Percentiles rank a stretch among this genome's conserved stretches.
These are phyloP conservation scores for Emergomyces africanus DNA, from an alignment of 2,329 filamentous ascomycete genomes.

Conservation along the genomic window DNA sequence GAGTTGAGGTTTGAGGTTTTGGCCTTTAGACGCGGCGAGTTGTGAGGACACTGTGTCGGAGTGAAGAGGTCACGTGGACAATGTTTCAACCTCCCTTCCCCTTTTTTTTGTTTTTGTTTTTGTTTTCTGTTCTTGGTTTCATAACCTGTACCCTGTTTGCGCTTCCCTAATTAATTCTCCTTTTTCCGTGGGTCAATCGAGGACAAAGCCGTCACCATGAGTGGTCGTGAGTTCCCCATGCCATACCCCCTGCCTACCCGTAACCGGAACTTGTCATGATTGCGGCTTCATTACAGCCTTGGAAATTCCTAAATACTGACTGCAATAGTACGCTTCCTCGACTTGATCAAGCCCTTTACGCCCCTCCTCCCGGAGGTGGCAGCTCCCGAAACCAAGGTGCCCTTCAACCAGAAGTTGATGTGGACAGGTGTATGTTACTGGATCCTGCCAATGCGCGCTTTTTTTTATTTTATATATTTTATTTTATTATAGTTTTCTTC, in stretches of 20 bases:
- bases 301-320: conserved; percentile 16
- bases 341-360: conserved; percentile 98
- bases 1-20: no score
- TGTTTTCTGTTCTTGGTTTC: conserved; percentile 11
- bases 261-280: background rate
- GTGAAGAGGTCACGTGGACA: no score
- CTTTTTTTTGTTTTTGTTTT: conserved; percentile 16
- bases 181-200: conserved; percentile 18
- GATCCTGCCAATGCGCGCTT: conserved; percentile 1
- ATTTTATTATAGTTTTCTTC: background rate
- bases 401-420: conserved; percentile 98
- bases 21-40: no score
- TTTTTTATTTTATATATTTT: background rate
- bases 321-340: conserved; percentile 82
- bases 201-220: conserved; percentile 39
- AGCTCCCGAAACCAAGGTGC: conserved; percentile 94
- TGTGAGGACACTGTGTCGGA: no score
- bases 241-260: conserved; percentile 11
- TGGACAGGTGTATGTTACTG: conserved; percentile 56
- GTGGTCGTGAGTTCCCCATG: conserved; percentile 40
- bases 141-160: conserved; percentile 20
- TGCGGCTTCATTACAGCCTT: background rate
- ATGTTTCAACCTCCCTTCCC: no score
- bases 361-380: conserved; percentile 99
- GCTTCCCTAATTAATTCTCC: conserved; percentile 16